Percentiles rank a stretch among this genome's conserved stretches.
phyloP scores from a whole-genome alignment of 2,329 filamentous ascomycete genomes.

The Aspergillus puulaauensis region DNA sequence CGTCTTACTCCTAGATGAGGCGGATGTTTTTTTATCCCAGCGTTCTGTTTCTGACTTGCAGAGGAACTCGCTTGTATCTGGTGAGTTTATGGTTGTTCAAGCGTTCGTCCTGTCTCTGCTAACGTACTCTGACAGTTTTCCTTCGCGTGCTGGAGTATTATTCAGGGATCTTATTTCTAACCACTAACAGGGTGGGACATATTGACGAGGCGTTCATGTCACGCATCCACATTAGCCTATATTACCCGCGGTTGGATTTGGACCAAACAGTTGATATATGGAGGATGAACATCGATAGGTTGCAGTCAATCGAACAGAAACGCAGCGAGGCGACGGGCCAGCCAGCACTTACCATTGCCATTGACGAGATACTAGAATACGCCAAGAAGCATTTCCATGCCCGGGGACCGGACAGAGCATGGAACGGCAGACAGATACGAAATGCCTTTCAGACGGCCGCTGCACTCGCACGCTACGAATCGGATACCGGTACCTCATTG shows the following conservation, averaged over 20 bases:
- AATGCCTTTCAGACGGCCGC: slow-evolving; percentile 39
- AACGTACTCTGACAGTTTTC: slow-evolving; percentile 35
- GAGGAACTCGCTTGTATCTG: slow-evolving; percentile 45
- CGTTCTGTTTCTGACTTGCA: slow-evolving; percentile 34
- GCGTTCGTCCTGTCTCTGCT: not conserved
- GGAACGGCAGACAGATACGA: slow-evolving; percentile 40
- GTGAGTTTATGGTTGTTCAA: not conserved
- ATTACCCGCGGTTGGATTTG: slow-evolving; percentile 34
- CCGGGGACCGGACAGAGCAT: slow-evolving; percentile 11
- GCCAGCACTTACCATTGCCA: not conserved
- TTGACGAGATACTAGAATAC: not conserved
- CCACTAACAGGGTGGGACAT: slow-evolving; percentile 51
- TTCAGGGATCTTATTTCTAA: slow-evolving; percentile 46
- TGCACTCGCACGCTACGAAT: slow-evolving; percentile 22
- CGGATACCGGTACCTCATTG: too few species aligned
- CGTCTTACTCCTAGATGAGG: slow-evolving; percentile 47
- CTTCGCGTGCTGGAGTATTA: slow-evolving; percentile 51
- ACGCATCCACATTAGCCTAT: slow-evolving; percentile 47
- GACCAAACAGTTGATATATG: slow-evolving; percentile 20
- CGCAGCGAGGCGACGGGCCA: slow-evolving; percentile 6
- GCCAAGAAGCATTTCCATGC: not conserved
- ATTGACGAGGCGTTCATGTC: slow-evolving; percentile 52
- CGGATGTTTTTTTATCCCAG: slow-evolving; percentile 44
- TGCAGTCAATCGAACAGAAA: not conserved
- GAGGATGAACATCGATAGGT: slow-evolving; percentile 22